phyloP scores from a whole-genome alignment of 495 filamentous ascomycete genomes.

The Lepraria neglecta region DNA sequence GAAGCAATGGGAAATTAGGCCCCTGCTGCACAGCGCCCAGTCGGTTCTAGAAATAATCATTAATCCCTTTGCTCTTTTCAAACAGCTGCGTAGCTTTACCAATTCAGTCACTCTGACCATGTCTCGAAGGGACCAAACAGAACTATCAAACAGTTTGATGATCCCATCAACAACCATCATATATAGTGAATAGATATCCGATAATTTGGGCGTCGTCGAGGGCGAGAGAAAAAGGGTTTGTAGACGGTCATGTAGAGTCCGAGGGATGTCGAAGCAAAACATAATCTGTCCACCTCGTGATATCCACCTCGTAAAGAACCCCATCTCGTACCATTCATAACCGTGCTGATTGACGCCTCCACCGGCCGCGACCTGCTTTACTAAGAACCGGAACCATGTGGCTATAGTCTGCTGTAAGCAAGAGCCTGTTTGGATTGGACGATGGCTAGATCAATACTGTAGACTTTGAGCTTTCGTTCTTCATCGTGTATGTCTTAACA shows the following conservation, averaged over 20 bases:
- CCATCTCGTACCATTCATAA: conserved; percentile 24
- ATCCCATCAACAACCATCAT: conserved; percentile 25
- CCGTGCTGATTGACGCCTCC: conserved; percentile 8
- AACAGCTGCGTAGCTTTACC: conserved; percentile 9
- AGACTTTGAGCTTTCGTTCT: conserved; percentile 6
- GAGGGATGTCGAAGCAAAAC: conserved; percentile 32
- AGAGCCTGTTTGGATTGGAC: conserved; percentile 2
- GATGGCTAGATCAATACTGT: conserved; percentile 15
- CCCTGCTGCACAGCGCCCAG: conserved; percentile 14
- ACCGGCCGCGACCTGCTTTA: conserved; percentile 28
- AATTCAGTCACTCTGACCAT: conserved; percentile 29
- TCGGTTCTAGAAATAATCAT: conserved; percentile 16
- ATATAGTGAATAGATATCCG: conserved; percentile 28
- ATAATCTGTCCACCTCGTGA: conserved; percentile 26
- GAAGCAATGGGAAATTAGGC: conserved; percentile 38
- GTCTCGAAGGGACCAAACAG: conserved; percentile 36
- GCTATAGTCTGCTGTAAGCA: conserved; percentile 24
- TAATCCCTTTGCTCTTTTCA: neutral
- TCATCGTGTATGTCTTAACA: conserved; percentile 17
- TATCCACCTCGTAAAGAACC: conserved; percentile 22
- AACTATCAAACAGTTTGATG: conserved; percentile 28
- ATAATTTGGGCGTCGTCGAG: neutral
- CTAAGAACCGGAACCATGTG: conserved; percentile 34
- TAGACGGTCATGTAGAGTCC: conserved; percentile 3
- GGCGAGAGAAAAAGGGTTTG: conserved; percentile 9